Percentiles rank a stretch among this genome's conserved stretches.
Conservation (phyloP, 2,329 filamentous ascomycete genomes). For the Westerdykella sp. region DNA sequence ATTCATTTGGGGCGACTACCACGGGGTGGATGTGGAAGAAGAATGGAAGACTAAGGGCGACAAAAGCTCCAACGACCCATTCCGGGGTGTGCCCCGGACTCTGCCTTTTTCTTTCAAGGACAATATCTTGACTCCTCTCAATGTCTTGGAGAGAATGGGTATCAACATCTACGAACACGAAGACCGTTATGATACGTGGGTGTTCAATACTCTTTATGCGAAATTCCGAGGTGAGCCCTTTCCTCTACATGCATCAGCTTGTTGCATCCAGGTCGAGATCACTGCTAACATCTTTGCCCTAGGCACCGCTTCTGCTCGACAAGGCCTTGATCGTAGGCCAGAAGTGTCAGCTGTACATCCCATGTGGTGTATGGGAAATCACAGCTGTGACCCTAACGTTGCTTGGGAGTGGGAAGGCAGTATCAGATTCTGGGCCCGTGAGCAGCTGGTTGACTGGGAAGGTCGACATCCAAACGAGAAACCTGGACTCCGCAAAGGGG, state of each 20-base stretch:
- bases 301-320: constrained; percentile 73
- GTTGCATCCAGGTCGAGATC: background rate
- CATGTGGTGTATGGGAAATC: constrained; percentile 93
- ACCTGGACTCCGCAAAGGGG: constrained; percentile 65
- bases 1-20: constrained; percentile 62
- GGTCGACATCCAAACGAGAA: constrained; percentile 23
- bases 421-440: constrained; percentile 63
- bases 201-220: constrained; percentile 84
- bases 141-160: constrained; percentile 79
- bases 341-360: constrained; percentile 92
- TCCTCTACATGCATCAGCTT: background rate
- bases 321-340: constrained; percentile 65
- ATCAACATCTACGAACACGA: constrained; percentile 61
- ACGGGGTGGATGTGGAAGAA: constrained; percentile 19
- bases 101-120: constrained; percentile 72
- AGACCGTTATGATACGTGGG: constrained; percentile 64
- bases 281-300: constrained; percentile 1
- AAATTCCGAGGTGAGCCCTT: constrained; percentile 67
- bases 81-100: constrained; percentile 45
- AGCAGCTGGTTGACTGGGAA: constrained; percentile 50
- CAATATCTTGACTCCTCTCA: constrained; percentile 67
- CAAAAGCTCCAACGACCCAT: constrained; percentile 12
- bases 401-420: constrained; percentile 85
- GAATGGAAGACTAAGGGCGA: constrained; percentile 14
- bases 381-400: constrained; percentile 93